Evolutionary conservation across 2,329 filamentous ascomycete genomes (phyloP).

Genomic region (Trichoderma aggressivum): DNA sequence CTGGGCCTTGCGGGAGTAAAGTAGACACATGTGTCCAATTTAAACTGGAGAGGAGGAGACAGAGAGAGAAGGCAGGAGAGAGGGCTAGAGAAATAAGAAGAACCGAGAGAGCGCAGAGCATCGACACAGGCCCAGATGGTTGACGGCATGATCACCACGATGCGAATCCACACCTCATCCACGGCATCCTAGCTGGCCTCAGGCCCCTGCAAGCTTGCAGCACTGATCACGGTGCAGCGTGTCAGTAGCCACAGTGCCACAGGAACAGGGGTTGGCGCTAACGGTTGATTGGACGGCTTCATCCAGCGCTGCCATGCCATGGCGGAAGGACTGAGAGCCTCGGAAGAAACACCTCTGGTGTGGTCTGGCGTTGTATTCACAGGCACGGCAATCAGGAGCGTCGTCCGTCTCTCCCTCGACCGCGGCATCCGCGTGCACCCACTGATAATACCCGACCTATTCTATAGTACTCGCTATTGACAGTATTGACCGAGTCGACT

Average conservation of each 20-base stretch:
- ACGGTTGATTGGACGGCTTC: constrained; percentile 11
- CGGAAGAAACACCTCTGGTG: neutral
- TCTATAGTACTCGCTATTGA: neutral
- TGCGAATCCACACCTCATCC: constrained; percentile 5
- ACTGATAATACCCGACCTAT: neutral
- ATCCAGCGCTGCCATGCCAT: neutral
- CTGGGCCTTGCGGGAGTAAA: neutral
- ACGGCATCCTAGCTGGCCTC: constrained; percentile 3
- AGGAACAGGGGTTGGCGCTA: constrained; percentile 16
- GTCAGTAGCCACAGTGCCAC: constrained; percentile 6
- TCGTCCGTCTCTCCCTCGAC: neutral
- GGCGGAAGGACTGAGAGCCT: neutral
- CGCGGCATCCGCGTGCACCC: neutral
- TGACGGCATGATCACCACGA: constrained; percentile 17
- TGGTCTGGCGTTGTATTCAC: too few relatives aligned
- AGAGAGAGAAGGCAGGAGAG: neutral
- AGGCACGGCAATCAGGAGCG: neutral
- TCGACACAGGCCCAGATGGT: constrained; percentile 4
- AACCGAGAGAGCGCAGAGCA: neutral
- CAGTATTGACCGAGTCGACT: neutral
- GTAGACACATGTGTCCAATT: neutral
- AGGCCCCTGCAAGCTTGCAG: constrained; percentile 8
- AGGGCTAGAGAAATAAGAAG: neutral
- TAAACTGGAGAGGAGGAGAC: neutral
- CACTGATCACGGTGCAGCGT: constrained; percentile 8